Evolutionary conservation across 441 rosid species (phyloP), one percentile per base, ranked within the genome.

Genomic region (Bocquillonia castaneifolia): DNA sequence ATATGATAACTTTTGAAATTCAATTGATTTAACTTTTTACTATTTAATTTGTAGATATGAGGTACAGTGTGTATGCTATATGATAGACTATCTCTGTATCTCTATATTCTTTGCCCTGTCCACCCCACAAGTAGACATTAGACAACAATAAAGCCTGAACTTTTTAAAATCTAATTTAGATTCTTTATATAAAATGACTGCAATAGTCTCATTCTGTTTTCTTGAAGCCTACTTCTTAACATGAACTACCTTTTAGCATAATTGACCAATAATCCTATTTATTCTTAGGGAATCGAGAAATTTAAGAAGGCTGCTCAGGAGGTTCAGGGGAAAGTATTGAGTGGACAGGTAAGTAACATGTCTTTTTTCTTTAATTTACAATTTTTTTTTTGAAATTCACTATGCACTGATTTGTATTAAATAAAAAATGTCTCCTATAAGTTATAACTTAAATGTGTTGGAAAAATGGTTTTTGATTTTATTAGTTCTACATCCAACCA

Each of bases 261-360:
- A 26, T 17, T 52, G 31, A 66, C 36, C 1, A 23, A n/a, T n/a
- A n/a, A 28, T 37, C 44, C 25, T 48, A 1, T 32, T 34, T 51
- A 17, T 34, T 69, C 77, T 67, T 79, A 95, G 97, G 99, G 98
- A 55, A 90, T 95, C 78, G 99, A 92, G 78, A 95, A 82, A 74
- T 95, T 95, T 83, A 86, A 84, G 82, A 95, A 90, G 81, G 95
- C 95, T 67, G 91, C 85, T 64, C 89, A 86, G 78, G 92, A 88
- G 72, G 86, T 95, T 66, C 76, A 83, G 71, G 97, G 96, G 67
- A 88, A 80, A 59, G 77, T 70, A 62, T 82, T 92, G 72, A 85
- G 90, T 75, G 98, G 98, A 69, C 88, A 90, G 87, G 97, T 79
- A 78, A 67, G 76, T 50, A 42, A n/a, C 63, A 32, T 61, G 53